Conservation (phyloP, 2,329 filamentous ascomycete species). For the Knufia fluminis region DNA sequence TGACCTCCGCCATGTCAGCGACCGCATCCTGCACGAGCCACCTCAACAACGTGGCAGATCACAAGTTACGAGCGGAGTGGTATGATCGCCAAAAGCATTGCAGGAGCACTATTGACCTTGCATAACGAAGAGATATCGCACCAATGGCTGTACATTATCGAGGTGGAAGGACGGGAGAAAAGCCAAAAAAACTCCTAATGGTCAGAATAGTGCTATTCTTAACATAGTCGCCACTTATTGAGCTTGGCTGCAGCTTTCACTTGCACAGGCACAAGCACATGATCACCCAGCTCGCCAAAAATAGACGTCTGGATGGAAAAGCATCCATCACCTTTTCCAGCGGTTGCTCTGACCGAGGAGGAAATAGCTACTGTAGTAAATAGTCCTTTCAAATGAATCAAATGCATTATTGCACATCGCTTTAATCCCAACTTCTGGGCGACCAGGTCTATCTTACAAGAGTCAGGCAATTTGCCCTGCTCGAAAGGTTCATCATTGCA, state of each 20-base stretch:
- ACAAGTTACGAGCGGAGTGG: too few relatives aligned
- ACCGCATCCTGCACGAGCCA: too few relatives aligned
- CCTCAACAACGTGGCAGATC: too few relatives aligned
- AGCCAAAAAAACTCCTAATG: not conserved
- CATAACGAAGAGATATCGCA: not conserved
- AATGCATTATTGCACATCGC: too few relatives aligned
- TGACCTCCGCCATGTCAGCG: not conserved
- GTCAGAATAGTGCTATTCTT: not conserved
- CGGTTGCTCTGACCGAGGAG: not conserved
- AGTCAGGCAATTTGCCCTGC: too few relatives aligned
- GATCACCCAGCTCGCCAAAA: not conserved
- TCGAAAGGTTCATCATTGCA: too few relatives aligned
- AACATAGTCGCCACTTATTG: not conserved
- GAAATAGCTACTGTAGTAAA: too few relatives aligned
- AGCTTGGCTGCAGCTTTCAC: not conserved
- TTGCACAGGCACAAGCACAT: not conserved
- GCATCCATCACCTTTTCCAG: not conserved
- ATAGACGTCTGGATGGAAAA: not conserved
- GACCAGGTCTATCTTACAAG: too few relatives aligned
- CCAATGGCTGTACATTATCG: not conserved
- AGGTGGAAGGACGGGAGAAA: not conserved
- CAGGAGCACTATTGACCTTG: too few relatives aligned
- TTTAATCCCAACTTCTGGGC: too few relatives aligned
- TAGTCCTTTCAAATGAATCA: too few relatives aligned
- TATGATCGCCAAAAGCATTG: too few relatives aligned